These are phyloP conservation scores for Leccinellum albellum DNA, from an alignment of 768 basidiomycete species.

Conservation along the genomic window DNA sequence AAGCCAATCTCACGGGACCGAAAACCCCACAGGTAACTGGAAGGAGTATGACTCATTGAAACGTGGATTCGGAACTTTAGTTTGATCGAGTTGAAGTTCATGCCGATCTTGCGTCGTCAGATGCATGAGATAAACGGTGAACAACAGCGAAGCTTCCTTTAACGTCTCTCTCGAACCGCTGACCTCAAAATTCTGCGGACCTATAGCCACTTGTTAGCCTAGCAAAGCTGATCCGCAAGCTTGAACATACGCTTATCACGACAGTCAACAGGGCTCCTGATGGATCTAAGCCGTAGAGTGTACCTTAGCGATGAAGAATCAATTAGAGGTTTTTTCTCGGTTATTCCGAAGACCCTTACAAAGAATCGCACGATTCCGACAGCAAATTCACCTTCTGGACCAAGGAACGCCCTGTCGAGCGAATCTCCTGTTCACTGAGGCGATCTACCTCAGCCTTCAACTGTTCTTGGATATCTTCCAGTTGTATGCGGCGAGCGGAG, in stretches of 20 bases:
- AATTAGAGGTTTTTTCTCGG: background rate
- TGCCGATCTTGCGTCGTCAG: slow-evolving; percentile 29
- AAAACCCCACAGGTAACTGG: slow-evolving; percentile 20
- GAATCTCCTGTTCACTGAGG: slow-evolving; percentile 12
- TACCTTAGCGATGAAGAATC: slow-evolving; percentile 6
- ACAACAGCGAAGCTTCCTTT: slow-evolving; percentile 19
- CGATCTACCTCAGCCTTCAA: slow-evolving; percentile 12
- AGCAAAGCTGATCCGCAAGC: background rate
- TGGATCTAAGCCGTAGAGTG: slow-evolving; percentile 14
- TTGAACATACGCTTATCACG: slow-evolving; percentile 5
- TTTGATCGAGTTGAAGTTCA: slow-evolving; percentile 25
- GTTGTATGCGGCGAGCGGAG: slow-evolving; percentile 13
- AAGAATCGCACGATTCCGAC: slow-evolving; percentile 15
- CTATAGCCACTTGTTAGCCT: slow-evolving; percentile 7
- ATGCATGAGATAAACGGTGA: slow-evolving; percentile 28
- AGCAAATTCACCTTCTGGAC: slow-evolving; percentile 18
- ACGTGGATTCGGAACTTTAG: slow-evolving; percentile 20
- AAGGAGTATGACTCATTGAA: slow-evolving; percentile 27
- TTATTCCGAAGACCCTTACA: slow-evolving; percentile 7
- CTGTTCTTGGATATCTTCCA: slow-evolving; percentile 16
- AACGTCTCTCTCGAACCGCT: slow-evolving; percentile 17
- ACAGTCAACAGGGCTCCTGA: background rate
- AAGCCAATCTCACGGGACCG: slow-evolving; percentile 17
- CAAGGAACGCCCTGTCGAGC: slow-evolving; percentile 12
- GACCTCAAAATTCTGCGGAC: slow-evolving; percentile 13